A percentile compares a stretch with the other conserved stretches of the same genome.
These are phyloP conservation scores for Hymenotorrendiella dingleyae DNA, from an alignment of 2,329 filamentous ascomycete genomes.

Conservation along the genomic window DNA sequence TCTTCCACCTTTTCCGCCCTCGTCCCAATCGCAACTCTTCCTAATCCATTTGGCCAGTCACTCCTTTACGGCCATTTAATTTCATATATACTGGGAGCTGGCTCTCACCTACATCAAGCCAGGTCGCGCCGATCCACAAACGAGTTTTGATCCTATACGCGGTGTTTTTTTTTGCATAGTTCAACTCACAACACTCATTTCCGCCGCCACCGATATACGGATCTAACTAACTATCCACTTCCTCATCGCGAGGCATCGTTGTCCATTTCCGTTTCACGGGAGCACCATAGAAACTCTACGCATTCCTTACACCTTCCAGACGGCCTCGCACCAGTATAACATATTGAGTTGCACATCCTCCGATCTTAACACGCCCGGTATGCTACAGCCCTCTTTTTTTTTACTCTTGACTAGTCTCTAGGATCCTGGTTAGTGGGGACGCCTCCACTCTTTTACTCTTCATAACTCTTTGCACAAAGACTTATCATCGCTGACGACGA, in stretches of 20 bases:
- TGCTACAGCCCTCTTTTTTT: conserved; percentile 19
- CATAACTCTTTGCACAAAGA: conserved; percentile 14
- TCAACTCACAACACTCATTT: conserved; percentile 39
- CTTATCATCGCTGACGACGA: conserved; percentile 29
- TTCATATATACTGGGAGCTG: conserved; percentile 49
- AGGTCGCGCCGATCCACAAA: conserved; percentile 33
- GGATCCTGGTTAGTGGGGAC: conserved; percentile 21
- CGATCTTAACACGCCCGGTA: conserved; percentile 29
- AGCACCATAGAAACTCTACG: conserved; percentile 32
- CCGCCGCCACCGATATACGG: conserved; percentile 24
- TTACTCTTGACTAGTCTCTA: conserved; percentile 14
- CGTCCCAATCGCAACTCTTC: conserved; percentile 39
- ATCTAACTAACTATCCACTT: conserved; percentile 27
- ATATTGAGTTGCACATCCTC: conserved; percentile 30
- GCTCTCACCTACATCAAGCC: conserved; percentile 45
- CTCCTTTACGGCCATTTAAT: conserved; percentile 43
- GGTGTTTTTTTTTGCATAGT: conserved; percentile 33
- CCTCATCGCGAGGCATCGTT: conserved; percentile 36
- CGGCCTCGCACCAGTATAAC: conserved; percentile 31
- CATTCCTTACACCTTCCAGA: conserved; percentile 33
- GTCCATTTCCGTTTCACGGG: conserved; percentile 33
- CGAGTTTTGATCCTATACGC: conserved; percentile 39
- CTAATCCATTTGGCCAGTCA: conserved; percentile 41
- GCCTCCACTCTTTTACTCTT: conserved; percentile 17
- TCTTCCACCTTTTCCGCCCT: conserved; percentile 38